Percentiles rank a stretch among this genome's conserved stretches.
These are phyloP conservation scores for Paramecium sonneborni DNA, from an alignment of 73 alveolate species.

Conservation along the genomic window DNA sequence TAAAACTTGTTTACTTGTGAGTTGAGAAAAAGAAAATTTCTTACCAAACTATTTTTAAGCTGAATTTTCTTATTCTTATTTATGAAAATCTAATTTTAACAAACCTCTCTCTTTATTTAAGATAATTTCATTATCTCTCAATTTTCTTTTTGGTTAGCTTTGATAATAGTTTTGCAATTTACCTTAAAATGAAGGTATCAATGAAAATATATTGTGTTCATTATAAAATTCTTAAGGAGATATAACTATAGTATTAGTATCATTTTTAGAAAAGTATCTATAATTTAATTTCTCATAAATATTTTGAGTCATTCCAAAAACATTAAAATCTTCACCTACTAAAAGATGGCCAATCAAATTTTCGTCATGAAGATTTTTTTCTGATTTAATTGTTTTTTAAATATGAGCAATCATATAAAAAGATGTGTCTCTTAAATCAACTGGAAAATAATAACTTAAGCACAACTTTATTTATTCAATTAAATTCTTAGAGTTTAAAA, in stretches of 20 bases:
- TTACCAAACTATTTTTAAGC: neutral
- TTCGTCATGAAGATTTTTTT: neutral
- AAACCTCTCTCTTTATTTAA: neutral
- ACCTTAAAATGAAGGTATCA: neutral
- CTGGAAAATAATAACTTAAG: neutral
- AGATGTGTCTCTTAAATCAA: neutral
- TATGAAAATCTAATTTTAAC: neutral
- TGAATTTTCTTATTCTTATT: neutral
- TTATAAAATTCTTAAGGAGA: neutral
- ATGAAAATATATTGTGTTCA: neutral
- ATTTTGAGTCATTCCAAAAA: neutral
- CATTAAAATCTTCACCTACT: neutral
- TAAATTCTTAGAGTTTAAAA: neutral
- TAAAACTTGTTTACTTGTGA: neutral
- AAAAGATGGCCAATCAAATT: neutral
- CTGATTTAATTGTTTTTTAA: neutral
- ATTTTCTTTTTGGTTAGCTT: neutral
- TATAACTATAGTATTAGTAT: neutral
- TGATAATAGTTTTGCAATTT: neutral
- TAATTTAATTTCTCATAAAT: neutral
- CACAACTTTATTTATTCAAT: neutral
- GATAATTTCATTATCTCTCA: neutral
- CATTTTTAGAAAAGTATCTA: neutral
- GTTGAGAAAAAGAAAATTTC: neutral
- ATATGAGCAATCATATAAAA: slow-evolving; percentile 29